A percentile compares a stretch with the other conserved stretches of the same genome.
Conservation (phyloP, 2,329 filamentous ascomycete species). For the Ceratocystis cacaofunesta region DNA sequence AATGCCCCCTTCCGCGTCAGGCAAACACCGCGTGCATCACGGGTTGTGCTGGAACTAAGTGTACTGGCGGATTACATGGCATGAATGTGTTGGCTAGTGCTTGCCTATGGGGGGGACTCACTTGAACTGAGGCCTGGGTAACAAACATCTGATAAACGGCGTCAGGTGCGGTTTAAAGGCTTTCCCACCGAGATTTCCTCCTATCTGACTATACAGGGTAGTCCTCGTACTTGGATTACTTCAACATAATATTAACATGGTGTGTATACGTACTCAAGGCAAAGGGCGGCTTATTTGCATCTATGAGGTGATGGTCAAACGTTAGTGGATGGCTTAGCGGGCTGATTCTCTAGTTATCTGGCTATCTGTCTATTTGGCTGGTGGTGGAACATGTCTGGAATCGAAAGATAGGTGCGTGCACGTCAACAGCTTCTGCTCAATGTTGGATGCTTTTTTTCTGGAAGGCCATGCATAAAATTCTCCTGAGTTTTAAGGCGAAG, state of each 20-base stretch:
- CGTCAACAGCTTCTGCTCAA: not conserved
- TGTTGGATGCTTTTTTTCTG: not conserved
- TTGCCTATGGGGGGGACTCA: too few relatives aligned
- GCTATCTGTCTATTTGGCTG: not conserved
- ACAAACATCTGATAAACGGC: not conserved
- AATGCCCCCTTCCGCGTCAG: not conserved
- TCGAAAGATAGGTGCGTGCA: conserved; percentile 4
- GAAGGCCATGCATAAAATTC: not conserved
- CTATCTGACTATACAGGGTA: not conserved
- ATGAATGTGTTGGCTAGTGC: too few relatives aligned
- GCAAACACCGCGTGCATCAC: not conserved
- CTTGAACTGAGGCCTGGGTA: not conserved
- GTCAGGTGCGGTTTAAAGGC: not conserved
- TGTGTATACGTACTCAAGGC: not conserved
- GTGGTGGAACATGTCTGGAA: not conserved
- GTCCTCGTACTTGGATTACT: not conserved
- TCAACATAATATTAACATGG: not conserved
- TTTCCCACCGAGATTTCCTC: not conserved
- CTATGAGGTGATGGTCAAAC: conserved; percentile 1
- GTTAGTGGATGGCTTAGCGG: not conserved
- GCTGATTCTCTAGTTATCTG: not conserved
- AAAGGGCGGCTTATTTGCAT: not conserved
- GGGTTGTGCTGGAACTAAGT: too few relatives aligned
- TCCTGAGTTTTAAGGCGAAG: not conserved
- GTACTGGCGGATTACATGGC: too few relatives aligned